Conservation (phyloP, 495 filamentous ascomycete species). For the Rusavskia elegans region DNA sequence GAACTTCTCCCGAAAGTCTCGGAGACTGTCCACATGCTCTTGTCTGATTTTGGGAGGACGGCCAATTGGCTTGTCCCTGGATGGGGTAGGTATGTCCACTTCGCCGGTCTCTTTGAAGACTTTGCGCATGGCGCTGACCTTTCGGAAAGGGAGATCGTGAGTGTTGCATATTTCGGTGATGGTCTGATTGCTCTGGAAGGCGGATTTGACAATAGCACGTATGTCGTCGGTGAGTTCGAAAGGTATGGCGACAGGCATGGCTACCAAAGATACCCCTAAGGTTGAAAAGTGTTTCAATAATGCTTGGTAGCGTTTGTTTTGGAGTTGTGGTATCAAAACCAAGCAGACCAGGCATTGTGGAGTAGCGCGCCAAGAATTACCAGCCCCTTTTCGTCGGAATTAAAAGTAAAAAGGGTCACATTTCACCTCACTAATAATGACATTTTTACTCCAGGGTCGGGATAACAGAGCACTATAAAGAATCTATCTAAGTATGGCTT, state of each 20-base stretch:
- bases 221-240: slow-evolving; percentile 4
- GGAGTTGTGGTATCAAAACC: too few relatives aligned
- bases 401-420: too few relatives aligned
- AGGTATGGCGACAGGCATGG: slow-evolving; percentile 1
- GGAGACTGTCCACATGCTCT: slow-evolving; percentile 4
- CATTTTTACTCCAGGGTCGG: too few relatives aligned
- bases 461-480: too few relatives aligned
- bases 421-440: too few relatives aligned
- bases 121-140: slow-evolving; percentile 8
- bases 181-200: not conserved
- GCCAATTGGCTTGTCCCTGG: slow-evolving; percentile 1
- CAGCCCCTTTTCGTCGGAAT: too few relatives aligned
- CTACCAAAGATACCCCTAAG: too few relatives aligned
- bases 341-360: too few relatives aligned
- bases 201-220: slow-evolving; percentile 7
- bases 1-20: slow-evolving; percentile 4
- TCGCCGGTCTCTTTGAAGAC: slow-evolving; percentile 8
- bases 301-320: too few relatives aligned
- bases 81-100: not conserved
- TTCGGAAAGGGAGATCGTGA: slow-evolving; percentile 1
- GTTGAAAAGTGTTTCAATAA: too few relatives aligned
- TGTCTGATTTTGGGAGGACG: slow-evolving; percentile 5
- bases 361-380: too few relatives aligned
- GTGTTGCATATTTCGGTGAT: not conserved
- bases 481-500: not conserved